Base-by-base conservation (phyloP, 2,329 filamentous ascomycete species). In the Fusarium sulawesiense region DNA sequence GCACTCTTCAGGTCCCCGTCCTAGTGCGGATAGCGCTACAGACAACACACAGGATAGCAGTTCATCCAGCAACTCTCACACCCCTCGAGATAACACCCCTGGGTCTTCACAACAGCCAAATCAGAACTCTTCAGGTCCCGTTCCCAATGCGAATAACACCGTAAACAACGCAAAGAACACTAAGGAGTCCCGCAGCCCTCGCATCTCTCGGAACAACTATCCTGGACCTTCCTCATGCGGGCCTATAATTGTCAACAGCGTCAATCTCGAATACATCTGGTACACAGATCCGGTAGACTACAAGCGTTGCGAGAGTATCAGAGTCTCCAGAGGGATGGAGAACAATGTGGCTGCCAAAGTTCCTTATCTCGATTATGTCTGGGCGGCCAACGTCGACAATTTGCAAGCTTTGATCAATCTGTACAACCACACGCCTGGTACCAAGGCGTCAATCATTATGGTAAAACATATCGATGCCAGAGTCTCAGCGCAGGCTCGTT, bases 401-500 rank as follows among this genome's bases (percentile, higher is more conserved):
- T 6, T 11, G 10, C 18, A 56, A 48, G 16, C 18, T 20, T 2
- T 48, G 23, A 16, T 21, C 6, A 7, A 47, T 18, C 4, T 47
- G 3, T 56, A 48, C 30, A 29, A 29, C 11, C 6, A 5, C 8
- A 40, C 27, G 30, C 30, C 42, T 12, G 29, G 16, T n/a, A 18
- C 12, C 12, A 40, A 7, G 23, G 42, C 37, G 12, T 37, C 18
- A 21, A 12, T 48, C 18, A 56, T 56, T 2, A 46, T 56, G 40
- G 50, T 40, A 21, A 21, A n/a, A 18, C 20, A 51, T n/a, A 21
- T 18, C n/a, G 18, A 54, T n/a, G 34, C 18, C 34, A 6, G 16
- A 3, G 5, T n/a, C 9, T 2, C 9, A 37, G 5, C 10, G 2
- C 2, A 7, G 3, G 4, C 4, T 14, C 34, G 16, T 37, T 37